A percentile compares a stretch with the other conserved stretches of the same genome.
Conservation (phyloP, 2,329 filamentous ascomycete species). For the Xylariaceae sp. region DNA sequence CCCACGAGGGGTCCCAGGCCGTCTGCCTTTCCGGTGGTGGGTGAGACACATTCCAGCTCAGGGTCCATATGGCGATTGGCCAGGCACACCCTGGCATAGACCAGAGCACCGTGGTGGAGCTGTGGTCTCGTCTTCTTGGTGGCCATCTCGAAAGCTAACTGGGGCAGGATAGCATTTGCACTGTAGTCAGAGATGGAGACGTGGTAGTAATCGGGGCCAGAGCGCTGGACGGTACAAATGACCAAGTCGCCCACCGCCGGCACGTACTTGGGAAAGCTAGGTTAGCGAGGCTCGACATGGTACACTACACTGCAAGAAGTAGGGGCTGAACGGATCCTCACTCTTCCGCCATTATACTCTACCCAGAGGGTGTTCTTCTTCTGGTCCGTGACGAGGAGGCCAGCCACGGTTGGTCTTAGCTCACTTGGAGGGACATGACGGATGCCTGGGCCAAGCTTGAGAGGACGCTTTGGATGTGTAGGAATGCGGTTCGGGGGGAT, state of each 20-base stretch:
- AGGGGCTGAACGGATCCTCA: slow-evolving; percentile 35
- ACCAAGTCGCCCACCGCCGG: slow-evolving; percentile 79
- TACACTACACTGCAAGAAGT: no score
- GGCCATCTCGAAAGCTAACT: slow-evolving; percentile 88
- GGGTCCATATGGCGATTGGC: slow-evolving; percentile 80
- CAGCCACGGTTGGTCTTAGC: slow-evolving; percentile 63
- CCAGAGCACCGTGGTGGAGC: slow-evolving; percentile 66
- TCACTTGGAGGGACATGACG: slow-evolving; percentile 73
- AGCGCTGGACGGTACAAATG: slow-evolving; percentile 77
- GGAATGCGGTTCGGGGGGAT: slow-evolving; percentile 64
- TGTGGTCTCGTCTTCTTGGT: slow-evolving; percentile 87
- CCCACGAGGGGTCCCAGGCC: slow-evolving; percentile 77
- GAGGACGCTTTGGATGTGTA: slow-evolving; percentile 59
- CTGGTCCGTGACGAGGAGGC: slow-evolving; percentile 60
- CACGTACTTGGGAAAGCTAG: slow-evolving; percentile 55
- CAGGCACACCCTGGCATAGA: slow-evolving; percentile 79
- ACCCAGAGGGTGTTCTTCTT: slow-evolving; percentile 75
- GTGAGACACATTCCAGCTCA: slow-evolving; percentile 84
- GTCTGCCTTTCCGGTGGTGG: slow-evolving; percentile 80
- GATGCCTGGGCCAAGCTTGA: slow-evolving; percentile 79
- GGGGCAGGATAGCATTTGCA: slow-evolving; percentile 64
- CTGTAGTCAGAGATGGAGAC: slow-evolving; percentile 67
- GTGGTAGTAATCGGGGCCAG: slow-evolving; percentile 70
- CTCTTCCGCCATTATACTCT: slow-evolving; percentile 64
- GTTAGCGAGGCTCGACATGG: slow-evolving; percentile 20